Conservation (phyloP, 192 early-diverging fungal genomes). For the Podila verticillata region DNA sequence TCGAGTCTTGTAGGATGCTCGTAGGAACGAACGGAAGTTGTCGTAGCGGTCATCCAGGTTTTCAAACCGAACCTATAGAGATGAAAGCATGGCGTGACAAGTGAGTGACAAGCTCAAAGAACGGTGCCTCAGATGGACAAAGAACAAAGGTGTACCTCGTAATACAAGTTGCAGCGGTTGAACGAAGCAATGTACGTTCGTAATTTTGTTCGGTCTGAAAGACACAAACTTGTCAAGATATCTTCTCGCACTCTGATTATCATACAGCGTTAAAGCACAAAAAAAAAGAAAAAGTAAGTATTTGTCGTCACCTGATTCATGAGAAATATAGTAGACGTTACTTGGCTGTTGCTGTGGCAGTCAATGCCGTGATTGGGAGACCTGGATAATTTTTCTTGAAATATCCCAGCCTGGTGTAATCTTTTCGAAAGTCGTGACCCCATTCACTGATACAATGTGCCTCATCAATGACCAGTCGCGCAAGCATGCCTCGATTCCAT, state of each 20-base stretch:
- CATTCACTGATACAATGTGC: constrained; percentile 95
- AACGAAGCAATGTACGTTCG: constrained; percentile 26
- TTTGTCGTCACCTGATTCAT: no score
- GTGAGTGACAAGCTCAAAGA: neutral
- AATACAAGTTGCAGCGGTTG: constrained; percentile 37
- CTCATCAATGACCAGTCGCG: constrained; percentile 91
- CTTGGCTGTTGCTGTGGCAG: constrained; percentile 91
- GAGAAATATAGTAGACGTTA: neutral
- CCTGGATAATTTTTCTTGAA: constrained; percentile 72
- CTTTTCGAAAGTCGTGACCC: constrained; percentile 94
- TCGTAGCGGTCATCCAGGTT: constrained; percentile 18
- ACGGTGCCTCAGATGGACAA: no score
- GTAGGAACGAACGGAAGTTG: constrained; percentile 28
- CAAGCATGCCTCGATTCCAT: constrained; percentile 66
- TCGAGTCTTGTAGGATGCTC: constrained; percentile 19
- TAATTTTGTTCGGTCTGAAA: constrained; percentile 23
- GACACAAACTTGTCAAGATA: constrained; percentile 17
- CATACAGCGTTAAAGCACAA: neutral
- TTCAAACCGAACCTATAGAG: constrained; percentile 32
- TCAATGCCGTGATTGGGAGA: constrained; percentile 91
- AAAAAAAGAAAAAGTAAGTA: neutral
- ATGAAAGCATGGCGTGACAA: neutral
- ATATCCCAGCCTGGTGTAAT: constrained; percentile 63
- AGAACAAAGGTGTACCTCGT: constrained; percentile 6
- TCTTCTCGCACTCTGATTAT: constrained; percentile 23